Base-by-base conservation (phyloP, 352 stramenopile species). In the Phytopythium chamaehyphon region DNA sequence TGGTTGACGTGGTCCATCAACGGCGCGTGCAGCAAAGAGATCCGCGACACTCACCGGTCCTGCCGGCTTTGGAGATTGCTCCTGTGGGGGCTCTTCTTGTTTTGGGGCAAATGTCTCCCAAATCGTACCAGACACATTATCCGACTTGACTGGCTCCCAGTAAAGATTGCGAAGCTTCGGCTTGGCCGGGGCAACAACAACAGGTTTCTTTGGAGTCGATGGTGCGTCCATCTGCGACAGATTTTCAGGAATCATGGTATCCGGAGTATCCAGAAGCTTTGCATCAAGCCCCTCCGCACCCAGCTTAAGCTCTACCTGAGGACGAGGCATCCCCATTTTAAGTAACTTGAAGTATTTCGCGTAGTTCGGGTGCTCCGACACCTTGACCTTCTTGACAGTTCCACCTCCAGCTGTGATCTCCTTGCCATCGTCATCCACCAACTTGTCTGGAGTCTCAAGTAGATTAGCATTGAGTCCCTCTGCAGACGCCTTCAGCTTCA, bases 291-390 rank as follows among this genome's bases (percentile, higher is more conserved):
- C 88, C 69, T 98, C 95, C 11, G 87, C 79, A 8, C 45, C 77
- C 88, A 98, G 96, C 33, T 95, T 96, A 61, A 98, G 64, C 50
- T 98, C 90, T 9, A 97, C 72, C 36, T 96, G 92, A 19, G 84
- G 79, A 44, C 87, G 77, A 8, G 95, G 95, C 80, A 98, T 93
- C 6, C 92, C 93, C 67, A 98, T 91, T 62, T 97, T 97, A 38
- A 93, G 67, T 83, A 98, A 94, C 65, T 97, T 98, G 73, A 98
- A 98, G 76, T 97, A 98, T 66, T 97, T 97, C 47, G 59, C 61
- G 57, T 97, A 98, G 45, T 69, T 77, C 15, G 88, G 88, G 55
- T 98, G 89, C 51, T 98, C 78, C 8, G 57, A 77, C 38, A 61
- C 74, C 45, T 81, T 85, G 26, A 84, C 62, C 39, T 59, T 68